Evolutionary conservation across 495 filamentous ascomycete species (phyloP), one percentile per base, ranked within the genome.

Genomic region (Daldinia decipiens): DNA sequence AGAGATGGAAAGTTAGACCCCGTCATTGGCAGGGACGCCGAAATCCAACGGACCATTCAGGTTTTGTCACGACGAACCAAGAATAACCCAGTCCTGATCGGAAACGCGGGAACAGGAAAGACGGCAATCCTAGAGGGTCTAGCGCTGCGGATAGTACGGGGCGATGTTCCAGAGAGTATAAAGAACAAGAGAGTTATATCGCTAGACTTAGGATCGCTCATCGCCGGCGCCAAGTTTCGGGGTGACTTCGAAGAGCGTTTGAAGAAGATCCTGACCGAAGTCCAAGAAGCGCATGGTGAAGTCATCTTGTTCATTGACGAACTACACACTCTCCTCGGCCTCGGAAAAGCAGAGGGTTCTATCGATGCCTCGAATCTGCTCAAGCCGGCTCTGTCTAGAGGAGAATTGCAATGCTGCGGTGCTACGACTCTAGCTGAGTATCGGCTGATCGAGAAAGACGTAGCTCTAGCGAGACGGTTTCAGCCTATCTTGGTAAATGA

Each of bases 231-330:
- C 11, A 98, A 97, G 76, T 99, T 94, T 67, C 83, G 95, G 55
- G 95, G 95, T 56, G 95, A 99, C 71, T 98, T 99, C 63, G 95
- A 99, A 77, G 95, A 99, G 76, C 87, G 95, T 34, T 76, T 98
- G 50, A 99, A 99, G 78, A 87, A 88, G 57, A 93, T 98, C 11
- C 77, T 99, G 64, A 94, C 91, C 73, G 95, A 98, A 76, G 93
- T 97, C 5, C 87, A 95, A 74, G 89, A 96, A 58, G 92, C 95
- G 2, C 84, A 97, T 36, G 95, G 95, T 19, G 88, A 90, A 47
- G 89, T 97, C 4, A 97, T 99, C 43, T 82, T 99, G 6, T 98
- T 99, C 79, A 92, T 99, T 50, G 95, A 99, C 76, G 96, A 98
- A 77, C 85, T 98, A 54, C 95, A 99, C 74, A 94, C 90, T 9